Base-by-base conservation (phyloP, 352 stramenopile genomes). In the Thalassiosira mediterranea region DNA sequence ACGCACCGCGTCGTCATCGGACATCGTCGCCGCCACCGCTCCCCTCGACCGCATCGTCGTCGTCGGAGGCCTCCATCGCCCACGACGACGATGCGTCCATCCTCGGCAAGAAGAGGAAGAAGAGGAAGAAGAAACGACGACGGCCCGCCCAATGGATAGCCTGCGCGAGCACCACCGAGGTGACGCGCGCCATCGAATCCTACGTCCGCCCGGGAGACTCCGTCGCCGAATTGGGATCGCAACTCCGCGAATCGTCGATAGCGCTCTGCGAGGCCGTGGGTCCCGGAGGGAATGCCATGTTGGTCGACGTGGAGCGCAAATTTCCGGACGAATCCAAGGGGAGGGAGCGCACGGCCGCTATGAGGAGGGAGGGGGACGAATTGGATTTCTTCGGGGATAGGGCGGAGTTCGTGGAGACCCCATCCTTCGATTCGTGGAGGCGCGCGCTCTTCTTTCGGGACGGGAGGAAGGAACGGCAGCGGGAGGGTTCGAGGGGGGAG, bases 191-290 rank as follows among this genome's bases (percentile, higher is more conserved):
- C 15, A 62, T 71, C 28, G 5, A 17, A 28, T 29, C 32, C 5
- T 73, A 74, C 48, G 25, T 79, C 49, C 25, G 53, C 1, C n/a
- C 51, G 21, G 40, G 51, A 13, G 48, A 83, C 71, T 1, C 21
- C 4, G 79, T 87, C 15, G 73, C 74, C 17, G 79, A 87, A 66
- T 52, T 87, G 5, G 79, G 79, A 61, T 72, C 72, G 13, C 72
- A 83, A 69, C 54, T 87, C n/a, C 52, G 73, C 19, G 72, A 84
- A 15, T 66, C 70, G 44, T 87, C 79, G 13, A 72, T 34, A 21
- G 23, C 37, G 0, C 62, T 87, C 28, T 75, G 63, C 11, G 62
- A 79, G 26, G 32, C 11, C 31, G 52, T 58, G 40, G 34, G 54
- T 19, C 23, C 21, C 15, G 21, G 17, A 34, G 70, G 70, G 28